Conservation (phyloP, 2,329 filamentous ascomycete genomes). For the Sporothrix brasiliensis region DNA sequence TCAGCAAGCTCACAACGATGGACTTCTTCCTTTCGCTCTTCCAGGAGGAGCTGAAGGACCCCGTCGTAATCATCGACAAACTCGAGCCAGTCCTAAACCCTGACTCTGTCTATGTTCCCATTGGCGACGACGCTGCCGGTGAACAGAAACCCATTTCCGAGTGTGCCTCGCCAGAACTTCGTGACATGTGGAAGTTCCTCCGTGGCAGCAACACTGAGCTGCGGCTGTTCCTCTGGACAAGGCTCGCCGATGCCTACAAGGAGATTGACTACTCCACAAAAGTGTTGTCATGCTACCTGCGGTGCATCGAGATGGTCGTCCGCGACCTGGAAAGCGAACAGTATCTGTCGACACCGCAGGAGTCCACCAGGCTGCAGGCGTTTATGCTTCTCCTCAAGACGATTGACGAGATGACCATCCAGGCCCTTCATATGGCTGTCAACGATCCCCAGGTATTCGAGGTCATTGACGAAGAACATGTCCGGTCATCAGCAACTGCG, state of each 20-base stretch:
- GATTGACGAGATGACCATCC: slow-evolving; percentile 74
- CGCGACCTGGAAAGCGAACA: slow-evolving; percentile 64
- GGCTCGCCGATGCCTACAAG: slow-evolving; percentile 85
- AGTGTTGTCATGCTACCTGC: slow-evolving; percentile 82
- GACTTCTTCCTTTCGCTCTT: slow-evolving; percentile 94
- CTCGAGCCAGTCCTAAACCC: slow-evolving; percentile 90
- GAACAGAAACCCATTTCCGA: slow-evolving; percentile 51
- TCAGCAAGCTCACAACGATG: slow-evolving; percentile 90
- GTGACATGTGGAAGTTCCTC: slow-evolving; percentile 84
- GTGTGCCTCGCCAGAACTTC: slow-evolving; percentile 60
- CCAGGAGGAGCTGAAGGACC: slow-evolving; percentile 77
- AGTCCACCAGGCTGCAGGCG: slow-evolving; percentile 68
- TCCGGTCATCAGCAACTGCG: slow-evolving; percentile 71
- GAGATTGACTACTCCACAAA: slow-evolving; percentile 85
- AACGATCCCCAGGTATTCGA: slow-evolving; percentile 74
- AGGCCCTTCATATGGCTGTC: slow-evolving; percentile 68
- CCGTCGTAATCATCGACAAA: slow-evolving; percentile 83
- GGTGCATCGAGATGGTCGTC: slow-evolving; percentile 82
- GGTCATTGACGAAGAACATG: slow-evolving; percentile 77
- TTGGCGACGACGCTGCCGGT: neutral
- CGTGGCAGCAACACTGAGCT: slow-evolving; percentile 79
- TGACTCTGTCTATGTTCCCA: slow-evolving; percentile 54
- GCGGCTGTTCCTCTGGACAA: slow-evolving; percentile 84
- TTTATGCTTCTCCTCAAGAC: slow-evolving; percentile 78
- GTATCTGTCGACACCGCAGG: slow-evolving; percentile 59